Base-by-base conservation (phyloP, 352 stramenopile genomes). In the Phytopythium cucurbitacearum region DNA sequence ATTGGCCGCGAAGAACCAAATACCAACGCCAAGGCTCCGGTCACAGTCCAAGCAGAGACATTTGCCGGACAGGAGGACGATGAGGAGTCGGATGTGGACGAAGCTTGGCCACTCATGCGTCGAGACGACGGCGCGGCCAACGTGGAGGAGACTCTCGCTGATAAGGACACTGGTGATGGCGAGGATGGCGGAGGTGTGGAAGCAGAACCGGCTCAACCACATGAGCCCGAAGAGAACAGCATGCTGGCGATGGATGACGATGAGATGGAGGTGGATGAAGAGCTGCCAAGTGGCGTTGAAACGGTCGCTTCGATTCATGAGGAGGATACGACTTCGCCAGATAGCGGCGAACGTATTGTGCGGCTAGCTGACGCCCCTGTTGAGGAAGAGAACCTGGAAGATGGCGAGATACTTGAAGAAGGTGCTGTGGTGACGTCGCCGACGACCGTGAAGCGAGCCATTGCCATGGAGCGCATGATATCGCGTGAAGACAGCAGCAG, bases 401-500 rank as follows among this genome's bases (percentile, higher is more conserved):
- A 93, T 48, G 82, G 80, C 7, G 80, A 91, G 46, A 89, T 89
- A 48, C 79, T 80, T 47, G 77, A 90, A 66, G 80, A 85, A 74
- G 69, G 76, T 43, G 68, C 55, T 0, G 51, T 63, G 38, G 28
- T 55, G n/a, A 69, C 68, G 42, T 71, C 71, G 10, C 60, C 64
- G 5, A 63, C 62, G 11, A 51, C 67, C 28, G 59, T 82, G 12
- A 84, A 79, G 37, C 60, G 69, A 9, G 53, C 64, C 28, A 77
- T 85, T 53, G 62, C 58, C 7, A 48, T 64, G 15, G 59, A 79
- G 10, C 67, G 61, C 0, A 55, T 60, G 6, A 49, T 61, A n/a
- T 48, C 45, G 4, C 54, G 59, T 10, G 54, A 52, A 32, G 55
- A 64, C 33, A 28, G 58, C 38, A 10, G 41, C 38, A 32, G 16